Conservation (phyloP, 1,139 yeast species). For the Protomyces inundatus region DNA sequence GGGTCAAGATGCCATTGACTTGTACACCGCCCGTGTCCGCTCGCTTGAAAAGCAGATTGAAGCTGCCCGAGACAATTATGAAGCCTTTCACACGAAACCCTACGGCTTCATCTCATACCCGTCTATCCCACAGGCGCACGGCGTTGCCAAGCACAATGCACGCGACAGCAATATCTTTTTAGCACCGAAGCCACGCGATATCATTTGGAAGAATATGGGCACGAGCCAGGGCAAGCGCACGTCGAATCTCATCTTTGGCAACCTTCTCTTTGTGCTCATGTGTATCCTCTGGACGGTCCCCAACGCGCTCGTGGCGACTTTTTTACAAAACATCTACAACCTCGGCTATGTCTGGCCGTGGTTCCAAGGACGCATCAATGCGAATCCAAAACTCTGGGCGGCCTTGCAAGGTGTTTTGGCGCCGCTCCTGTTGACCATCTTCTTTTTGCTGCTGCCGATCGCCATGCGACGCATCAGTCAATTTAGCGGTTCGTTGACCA, state of each 20-base stretch:
- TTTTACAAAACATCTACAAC: slow-evolving; percentile 39
- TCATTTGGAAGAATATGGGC: slow-evolving; percentile 41
- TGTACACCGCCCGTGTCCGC: slow-evolving; percentile 34
- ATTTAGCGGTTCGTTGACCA: slow-evolving; percentile 42
- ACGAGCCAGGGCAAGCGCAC: slow-evolving; percentile 37
- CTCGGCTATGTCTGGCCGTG: slow-evolving; percentile 40
- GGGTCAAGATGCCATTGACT: slow-evolving; percentile 38
- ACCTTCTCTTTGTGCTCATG: slow-evolving; percentile 36
- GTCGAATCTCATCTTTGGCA: slow-evolving; percentile 40
- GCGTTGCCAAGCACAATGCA: slow-evolving; percentile 22
- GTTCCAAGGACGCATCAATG: slow-evolving; percentile 37
- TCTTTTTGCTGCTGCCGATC: slow-evolving; percentile 40
- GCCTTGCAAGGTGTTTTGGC: slow-evolving; percentile 43
- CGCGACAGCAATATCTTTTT: slow-evolving; percentile 29
- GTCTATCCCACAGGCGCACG: slow-evolving; percentile 32
- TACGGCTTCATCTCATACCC: slow-evolving; percentile 42
- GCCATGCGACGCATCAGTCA: slow-evolving; percentile 41
- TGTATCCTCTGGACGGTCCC: slow-evolving; percentile 43
- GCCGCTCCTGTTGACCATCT: slow-evolving; percentile 39
- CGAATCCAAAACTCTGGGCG: slow-evolving; percentile 38
- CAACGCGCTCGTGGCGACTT: slow-evolving; percentile 44
- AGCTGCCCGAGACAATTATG: slow-evolving; percentile 34
- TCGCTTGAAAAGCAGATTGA: slow-evolving; percentile 36
- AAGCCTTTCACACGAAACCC: slow-evolving; percentile 35
- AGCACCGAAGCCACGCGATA: slow-evolving; percentile 42